Conservation (phyloP, 352 stramenopile species). For the Phytophthora colocasiae region DNA sequence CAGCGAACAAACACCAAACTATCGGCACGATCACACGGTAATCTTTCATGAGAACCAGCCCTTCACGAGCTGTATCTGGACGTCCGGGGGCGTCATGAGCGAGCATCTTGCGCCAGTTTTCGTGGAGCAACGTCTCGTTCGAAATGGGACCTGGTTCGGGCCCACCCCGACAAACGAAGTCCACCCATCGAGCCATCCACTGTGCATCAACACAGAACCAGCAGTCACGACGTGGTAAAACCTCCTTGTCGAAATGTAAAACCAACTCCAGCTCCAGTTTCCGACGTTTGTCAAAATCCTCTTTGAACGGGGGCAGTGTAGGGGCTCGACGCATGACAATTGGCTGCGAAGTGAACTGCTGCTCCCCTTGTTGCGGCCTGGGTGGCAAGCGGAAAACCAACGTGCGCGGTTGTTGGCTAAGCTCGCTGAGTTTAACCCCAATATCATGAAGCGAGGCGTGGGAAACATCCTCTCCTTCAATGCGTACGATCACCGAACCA, state of each 20-base stretch:
- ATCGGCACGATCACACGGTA: conserved; percentile 79
- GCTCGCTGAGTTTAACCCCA: conserved; percentile 47
- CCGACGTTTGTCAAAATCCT: conserved; percentile 66
- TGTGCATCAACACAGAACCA: conserved; percentile 75
- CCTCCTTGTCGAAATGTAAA: conserved; percentile 64
- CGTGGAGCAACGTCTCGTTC: conserved; percentile 62
- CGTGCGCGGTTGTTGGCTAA: conserved; percentile 44
- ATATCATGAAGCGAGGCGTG: conserved; percentile 46
- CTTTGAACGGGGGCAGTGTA: conserved; percentile 28
- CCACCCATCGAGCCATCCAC: conserved; percentile 73
- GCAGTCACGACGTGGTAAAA: conserved; percentile 69
- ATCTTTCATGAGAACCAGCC: conserved; percentile 58
- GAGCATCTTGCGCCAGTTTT: conserved; percentile 37
- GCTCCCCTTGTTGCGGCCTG: conserved; percentile 10
- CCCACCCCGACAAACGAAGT: conserved; percentile 60
- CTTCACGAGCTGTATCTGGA: conserved; percentile 48
- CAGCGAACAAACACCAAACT: conserved; percentile 75
- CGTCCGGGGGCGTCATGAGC: conserved; percentile 41
- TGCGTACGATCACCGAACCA: conserved; percentile 65
- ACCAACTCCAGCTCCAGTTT: conserved; percentile 71
- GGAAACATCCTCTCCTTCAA: conserved; percentile 77
- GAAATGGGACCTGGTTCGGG: conserved; percentile 67
- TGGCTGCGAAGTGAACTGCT: not conserved
- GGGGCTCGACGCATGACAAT: conserved; percentile 16
- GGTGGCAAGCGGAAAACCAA: conserved; percentile 60